phyloP scores from a whole-genome alignment of 1,284 basidiomycete species.

The Ustilago shanxiensis region DNA sequence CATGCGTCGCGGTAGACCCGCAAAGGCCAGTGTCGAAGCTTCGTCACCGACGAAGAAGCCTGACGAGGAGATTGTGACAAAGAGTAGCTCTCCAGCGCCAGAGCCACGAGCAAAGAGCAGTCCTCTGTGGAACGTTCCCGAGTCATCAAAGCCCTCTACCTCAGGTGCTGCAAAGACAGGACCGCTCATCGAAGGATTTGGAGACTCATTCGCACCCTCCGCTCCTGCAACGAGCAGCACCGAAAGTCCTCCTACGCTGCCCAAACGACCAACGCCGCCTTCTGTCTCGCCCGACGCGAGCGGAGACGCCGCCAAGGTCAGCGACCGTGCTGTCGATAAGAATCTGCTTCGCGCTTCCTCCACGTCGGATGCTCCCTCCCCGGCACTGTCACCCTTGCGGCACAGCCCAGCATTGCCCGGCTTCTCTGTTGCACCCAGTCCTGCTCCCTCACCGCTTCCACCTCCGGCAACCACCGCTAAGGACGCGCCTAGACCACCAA shows the following conservation, averaged over 20 bases:
- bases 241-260: conserved; percentile 23
- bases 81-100: conserved; percentile 14
- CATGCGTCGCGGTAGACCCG: conserved; percentile 71
- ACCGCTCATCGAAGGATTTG: conserved; percentile 40
- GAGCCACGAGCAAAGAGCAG: conserved; percentile 14
- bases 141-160: conserved; percentile 6
- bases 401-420: conserved; percentile 61
- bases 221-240: not conserved
- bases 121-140: conserved; percentile 23
- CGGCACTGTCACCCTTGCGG: conserved; percentile 38
- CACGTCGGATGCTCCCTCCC: conserved; percentile 26
- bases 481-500: conserved; percentile 10
- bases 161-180: conserved; percentile 23
- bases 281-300: conserved; percentile 23
- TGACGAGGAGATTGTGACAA: conserved; percentile 11
- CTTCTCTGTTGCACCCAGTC: conserved; percentile 36
- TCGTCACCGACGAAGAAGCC: conserved; percentile 23
- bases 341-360: conserved; percentile 40
- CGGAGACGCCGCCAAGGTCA: not conserved
- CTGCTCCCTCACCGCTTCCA: conserved; percentile 34
- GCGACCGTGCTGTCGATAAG: conserved; percentile 26
- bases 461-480: not conserved
- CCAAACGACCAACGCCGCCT: conserved; percentile 27
- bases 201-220: conserved; percentile 29
- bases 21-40: conserved; percentile 33